A percentile compares a stretch with the other conserved stretches of the same genome.
Conservation (phyloP, 768 basidiomycete genomes). For the Suillus clintonianus region DNA sequence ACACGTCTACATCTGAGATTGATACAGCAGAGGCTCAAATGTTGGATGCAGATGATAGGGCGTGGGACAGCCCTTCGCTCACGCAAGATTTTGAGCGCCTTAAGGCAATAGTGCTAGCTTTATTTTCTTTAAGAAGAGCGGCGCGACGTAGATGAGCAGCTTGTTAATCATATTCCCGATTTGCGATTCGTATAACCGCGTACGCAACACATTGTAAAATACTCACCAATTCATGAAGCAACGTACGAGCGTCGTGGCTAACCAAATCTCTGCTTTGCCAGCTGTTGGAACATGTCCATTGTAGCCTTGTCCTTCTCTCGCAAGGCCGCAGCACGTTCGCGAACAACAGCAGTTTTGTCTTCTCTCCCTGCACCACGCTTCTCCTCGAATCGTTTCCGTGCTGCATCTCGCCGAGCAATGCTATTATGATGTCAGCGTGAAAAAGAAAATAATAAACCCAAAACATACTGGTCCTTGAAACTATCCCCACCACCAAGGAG, state of each 20-base stretch:
- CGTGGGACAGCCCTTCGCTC: constrained; percentile 31
- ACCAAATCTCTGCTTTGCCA: constrained; percentile 88
- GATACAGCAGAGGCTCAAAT: constrained; percentile 16
- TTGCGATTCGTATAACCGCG: neutral
- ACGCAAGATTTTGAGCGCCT: neutral
- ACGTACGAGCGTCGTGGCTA: constrained; percentile 32
- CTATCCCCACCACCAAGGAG: constrained; percentile 83
- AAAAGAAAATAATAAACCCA: neutral
- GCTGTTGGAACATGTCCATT: constrained; percentile 94
- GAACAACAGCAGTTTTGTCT: constrained; percentile 50
- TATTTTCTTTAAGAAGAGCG: neutral
- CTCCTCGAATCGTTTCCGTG: constrained; percentile 62
- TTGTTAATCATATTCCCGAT: neutral
- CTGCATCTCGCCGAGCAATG: constrained; percentile 72
- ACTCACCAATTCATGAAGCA: constrained; percentile 17
- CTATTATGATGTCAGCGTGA: constrained; percentile 40
- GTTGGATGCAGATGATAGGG: constrained; percentile 41
- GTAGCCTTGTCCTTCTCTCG: constrained; percentile 87
- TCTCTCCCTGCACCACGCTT: constrained; percentile 43
- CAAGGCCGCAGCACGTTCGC: constrained; percentile 63
- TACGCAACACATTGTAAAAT: constrained; percentile 4
- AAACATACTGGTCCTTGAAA: constrained; percentile 72
- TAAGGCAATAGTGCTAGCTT: neutral
- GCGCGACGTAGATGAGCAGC: neutral
- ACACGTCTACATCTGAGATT: neutral